Percentiles rank a stretch among this genome's conserved stretches.
Evolutionary conservation across 805 yeast species (phyloP).

Genomic region (Blastobotrys robertii): DNA sequence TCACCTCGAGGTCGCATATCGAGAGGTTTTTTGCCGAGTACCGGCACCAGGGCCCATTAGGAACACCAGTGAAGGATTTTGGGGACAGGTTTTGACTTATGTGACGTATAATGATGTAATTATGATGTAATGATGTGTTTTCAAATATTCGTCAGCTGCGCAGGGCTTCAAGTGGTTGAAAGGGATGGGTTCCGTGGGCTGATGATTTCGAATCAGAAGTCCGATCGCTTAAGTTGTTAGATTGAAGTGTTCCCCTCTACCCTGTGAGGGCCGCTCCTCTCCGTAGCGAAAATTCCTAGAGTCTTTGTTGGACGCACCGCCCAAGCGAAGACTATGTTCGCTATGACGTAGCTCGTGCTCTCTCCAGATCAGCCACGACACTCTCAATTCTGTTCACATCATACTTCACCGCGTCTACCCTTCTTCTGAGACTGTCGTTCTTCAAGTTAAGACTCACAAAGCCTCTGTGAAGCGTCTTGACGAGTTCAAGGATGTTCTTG

Average conservation of each 20-base stretch:
- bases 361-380: conserved; percentile 21
- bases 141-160: too few species aligned
- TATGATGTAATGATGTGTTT: too few species aligned
- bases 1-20: conserved; percentile 12
- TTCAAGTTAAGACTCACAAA: conserved; percentile 22
- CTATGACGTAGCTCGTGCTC: too few species aligned
- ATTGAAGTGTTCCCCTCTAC: background rate
- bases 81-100: too few species aligned
- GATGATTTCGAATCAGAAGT: too few species aligned
- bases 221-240: too few species aligned
- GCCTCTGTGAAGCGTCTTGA: conserved; percentile 22
- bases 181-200: too few species aligned
- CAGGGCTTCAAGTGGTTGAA: too few species aligned
- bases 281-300: too few species aligned
- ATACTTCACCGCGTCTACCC: conserved; percentile 23
- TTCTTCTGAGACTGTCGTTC: conserved; percentile 24
- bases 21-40: conserved; percentile 8
- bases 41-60: background rate
- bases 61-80: background rate
- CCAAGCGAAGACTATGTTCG: too few species aligned
- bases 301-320: too few species aligned
- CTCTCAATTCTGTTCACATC: conserved; percentile 27
- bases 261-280: conserved; percentile 7
- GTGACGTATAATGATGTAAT: too few species aligned
- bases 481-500: conserved; percentile 5